A percentile compares a stretch with the other conserved stretches of the same genome.
Evolutionary conservation across 108 stramenopile genomes (phyloP).

Genomic region (Nitzschia sp.): DNA sequence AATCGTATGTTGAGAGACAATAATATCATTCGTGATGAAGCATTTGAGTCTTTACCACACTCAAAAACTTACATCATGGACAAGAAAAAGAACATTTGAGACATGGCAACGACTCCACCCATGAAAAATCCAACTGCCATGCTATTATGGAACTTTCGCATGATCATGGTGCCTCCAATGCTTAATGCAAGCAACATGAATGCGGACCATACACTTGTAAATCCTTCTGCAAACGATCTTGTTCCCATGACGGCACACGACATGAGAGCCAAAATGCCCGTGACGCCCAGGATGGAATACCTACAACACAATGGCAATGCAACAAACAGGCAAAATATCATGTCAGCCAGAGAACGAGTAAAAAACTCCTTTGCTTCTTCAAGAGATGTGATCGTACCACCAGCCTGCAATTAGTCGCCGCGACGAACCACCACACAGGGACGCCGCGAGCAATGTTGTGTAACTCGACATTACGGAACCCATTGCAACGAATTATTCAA

Average conservation of each 20-base stretch:
- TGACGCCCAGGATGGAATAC: constrained; percentile 83
- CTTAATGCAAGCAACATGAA: constrained; percentile 64
- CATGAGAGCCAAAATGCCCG: constrained; percentile 61
- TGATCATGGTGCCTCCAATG: constrained; percentile 89
- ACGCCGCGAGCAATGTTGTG: constrained; percentile 64
- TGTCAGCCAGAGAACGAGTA: not conserved
- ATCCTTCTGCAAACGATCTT: constrained; percentile 67
- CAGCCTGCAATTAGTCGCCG: constrained; percentile 90
- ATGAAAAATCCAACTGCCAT: constrained; percentile 89
- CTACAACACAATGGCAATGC: constrained; percentile 20
- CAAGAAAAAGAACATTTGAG: constrained; percentile 84
- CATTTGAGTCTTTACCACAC: not conserved
- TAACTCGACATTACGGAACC: constrained; percentile 49
- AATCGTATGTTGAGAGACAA: no score
- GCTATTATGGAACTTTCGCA: constrained; percentile 87
- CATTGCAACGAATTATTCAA: no score
- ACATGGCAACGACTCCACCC: constrained; percentile 80
- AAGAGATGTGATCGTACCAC: constrained; percentile 80
- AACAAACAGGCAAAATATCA: not conserved
- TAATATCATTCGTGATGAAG: no score
- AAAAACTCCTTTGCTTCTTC: not conserved
- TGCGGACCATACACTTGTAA: constrained; percentile 75
- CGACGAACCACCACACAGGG: constrained; percentile 76
- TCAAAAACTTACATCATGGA: constrained; percentile 63
- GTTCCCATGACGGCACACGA: constrained; percentile 70